Conservation (phyloP, 257 asterid genomes). For the Solanum rostratum region DNA sequence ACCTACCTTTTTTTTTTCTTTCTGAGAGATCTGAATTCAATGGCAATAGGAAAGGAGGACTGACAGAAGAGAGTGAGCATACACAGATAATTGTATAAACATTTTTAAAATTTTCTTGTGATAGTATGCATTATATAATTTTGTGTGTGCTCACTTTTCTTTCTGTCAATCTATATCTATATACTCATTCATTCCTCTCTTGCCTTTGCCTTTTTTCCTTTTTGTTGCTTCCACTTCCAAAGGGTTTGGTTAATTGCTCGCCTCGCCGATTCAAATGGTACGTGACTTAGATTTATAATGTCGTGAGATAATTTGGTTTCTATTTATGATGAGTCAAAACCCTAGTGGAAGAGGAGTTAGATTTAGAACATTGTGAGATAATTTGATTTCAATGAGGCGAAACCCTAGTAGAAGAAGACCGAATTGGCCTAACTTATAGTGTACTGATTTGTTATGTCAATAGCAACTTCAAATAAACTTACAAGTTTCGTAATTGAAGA, state of each 20-base stretch:
- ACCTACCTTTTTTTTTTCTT: neutral
- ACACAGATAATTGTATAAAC: slow-evolving; percentile 29
- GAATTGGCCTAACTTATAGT: neutral
- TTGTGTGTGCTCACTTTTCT: slow-evolving; percentile 43
- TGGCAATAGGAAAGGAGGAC: neutral
- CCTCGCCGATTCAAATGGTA: neutral
- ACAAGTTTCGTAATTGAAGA: neutral
- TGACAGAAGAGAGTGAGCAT: slow-evolving; percentile 63
- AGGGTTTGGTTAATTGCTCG: no score
- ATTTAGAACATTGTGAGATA: no score
- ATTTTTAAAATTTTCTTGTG: slow-evolving; percentile 6
- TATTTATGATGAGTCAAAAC: neutral
- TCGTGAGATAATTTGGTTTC: neutral
- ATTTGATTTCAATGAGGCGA: no score
- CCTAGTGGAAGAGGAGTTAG: no score
- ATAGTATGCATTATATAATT: neutral
- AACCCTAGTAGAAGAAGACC: neutral
- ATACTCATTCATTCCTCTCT: neutral
- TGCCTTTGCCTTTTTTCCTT: no score
- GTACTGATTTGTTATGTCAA: neutral
- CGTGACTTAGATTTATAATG: neutral
- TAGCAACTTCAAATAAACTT: no score
- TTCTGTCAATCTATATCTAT: slow-evolving; percentile 18
- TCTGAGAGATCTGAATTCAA: neutral
- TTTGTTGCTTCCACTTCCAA: neutral